Conservation (phyloP, 169 alveolate species). For the Cystoisospora suis region DNA sequence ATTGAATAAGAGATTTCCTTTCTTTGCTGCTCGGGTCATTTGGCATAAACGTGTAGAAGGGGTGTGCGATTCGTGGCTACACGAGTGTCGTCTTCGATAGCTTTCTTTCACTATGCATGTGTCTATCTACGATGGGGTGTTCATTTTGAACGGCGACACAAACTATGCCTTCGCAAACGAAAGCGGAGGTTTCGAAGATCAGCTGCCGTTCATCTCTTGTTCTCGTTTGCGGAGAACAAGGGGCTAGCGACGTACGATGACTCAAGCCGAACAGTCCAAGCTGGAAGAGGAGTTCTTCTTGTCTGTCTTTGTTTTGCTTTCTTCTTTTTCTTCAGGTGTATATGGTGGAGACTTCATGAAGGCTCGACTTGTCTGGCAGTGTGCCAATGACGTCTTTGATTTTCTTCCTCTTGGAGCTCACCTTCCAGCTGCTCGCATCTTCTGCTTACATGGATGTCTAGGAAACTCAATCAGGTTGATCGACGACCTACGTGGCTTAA, state of each 20-base stretch:
- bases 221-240: background rate
- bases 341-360: background rate
- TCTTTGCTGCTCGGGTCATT: too few relatives aligned
- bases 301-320: background rate
- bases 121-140: too few relatives aligned
- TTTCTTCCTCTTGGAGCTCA: constrained; percentile 28
- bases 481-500: background rate
- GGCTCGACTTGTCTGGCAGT: constrained; percentile 1
- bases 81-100: too few relatives aligned
- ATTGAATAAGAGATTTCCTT: too few relatives aligned
- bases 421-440: background rate
- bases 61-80: too few relatives aligned
- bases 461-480: constrained; percentile 3
- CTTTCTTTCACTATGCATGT: too few relatives aligned
- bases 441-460: constrained; percentile 34
- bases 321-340: background rate
- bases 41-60: too few relatives aligned
- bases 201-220: background rate
- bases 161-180: too few relatives aligned
- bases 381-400: constrained; percentile 22
- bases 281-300: background rate
- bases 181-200: too few relatives aligned
- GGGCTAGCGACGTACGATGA: background rate
- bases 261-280: background rate
- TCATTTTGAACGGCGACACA: too few relatives aligned